A percentile compares a stretch with the other conserved stretches of the same genome.
Evolutionary conservation across 169 alveolate genomes (phyloP).

Genomic region (Theileria orientalis): DNA sequence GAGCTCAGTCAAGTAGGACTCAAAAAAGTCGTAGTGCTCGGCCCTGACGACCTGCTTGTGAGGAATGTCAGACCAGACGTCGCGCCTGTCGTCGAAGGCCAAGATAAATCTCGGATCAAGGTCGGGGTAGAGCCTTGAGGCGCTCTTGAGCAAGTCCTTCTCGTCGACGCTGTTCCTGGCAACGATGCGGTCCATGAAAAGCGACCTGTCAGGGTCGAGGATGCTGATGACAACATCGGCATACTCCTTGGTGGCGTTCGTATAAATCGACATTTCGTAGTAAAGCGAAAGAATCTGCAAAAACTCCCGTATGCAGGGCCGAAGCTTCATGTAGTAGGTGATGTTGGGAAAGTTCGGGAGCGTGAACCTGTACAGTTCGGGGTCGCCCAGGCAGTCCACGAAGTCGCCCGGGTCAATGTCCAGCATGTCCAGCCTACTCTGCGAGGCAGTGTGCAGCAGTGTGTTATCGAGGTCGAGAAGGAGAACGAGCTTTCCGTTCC

Average conservation of each 20-base stretch:
- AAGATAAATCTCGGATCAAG: slow-evolving; percentile 82
- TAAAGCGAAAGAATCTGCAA: slow-evolving; percentile 81
- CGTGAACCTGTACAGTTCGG: slow-evolving; percentile 86
- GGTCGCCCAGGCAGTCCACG: slow-evolving; percentile 83
- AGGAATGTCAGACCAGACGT: slow-evolving; percentile 87
- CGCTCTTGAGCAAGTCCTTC: slow-evolving; percentile 78
- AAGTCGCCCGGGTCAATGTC: slow-evolving; percentile 82
- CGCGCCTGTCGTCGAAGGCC: slow-evolving; percentile 88
- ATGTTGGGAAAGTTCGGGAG: slow-evolving; percentile 82
- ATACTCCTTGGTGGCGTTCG: slow-evolving; percentile 90
- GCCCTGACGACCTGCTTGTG: slow-evolving; percentile 87
- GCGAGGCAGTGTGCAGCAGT: slow-evolving; percentile 85
- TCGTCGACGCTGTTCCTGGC: slow-evolving; percentile 84
- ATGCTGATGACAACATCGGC: slow-evolving; percentile 90
- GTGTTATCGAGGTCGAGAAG: slow-evolving; percentile 87
- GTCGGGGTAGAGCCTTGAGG: slow-evolving; percentile 78
- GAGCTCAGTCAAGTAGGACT: slow-evolving; percentile 66
- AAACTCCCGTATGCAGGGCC: slow-evolving; percentile 88
- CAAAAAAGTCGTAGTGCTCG: slow-evolving; percentile 88
- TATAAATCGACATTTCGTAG: slow-evolving; percentile 86
- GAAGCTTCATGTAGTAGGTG: slow-evolving; percentile 83
- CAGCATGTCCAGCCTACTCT: slow-evolving; percentile 77
- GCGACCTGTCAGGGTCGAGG: slow-evolving; percentile 86
- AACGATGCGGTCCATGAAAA: slow-evolving; percentile 85
- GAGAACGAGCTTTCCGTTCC: slow-evolving; percentile 79